phyloP scores from a whole-genome alignment of 2,329 filamentous ascomycete species.

The Raffaelea albimanens region DNA sequence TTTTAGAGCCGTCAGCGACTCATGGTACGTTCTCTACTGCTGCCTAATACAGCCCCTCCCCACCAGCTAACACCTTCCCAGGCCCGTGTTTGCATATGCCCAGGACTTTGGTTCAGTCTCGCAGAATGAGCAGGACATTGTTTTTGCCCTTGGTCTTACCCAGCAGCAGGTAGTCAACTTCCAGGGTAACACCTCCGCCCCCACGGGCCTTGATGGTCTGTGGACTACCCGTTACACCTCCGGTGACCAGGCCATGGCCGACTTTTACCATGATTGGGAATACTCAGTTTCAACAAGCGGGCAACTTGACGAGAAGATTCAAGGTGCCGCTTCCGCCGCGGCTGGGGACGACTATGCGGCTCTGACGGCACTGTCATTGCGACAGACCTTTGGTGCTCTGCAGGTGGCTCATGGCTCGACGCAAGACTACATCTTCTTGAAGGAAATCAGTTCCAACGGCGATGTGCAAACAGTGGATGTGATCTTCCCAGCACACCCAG shows the following conservation, averaged over 20 bases:
- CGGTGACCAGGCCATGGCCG: constrained; percentile 54
- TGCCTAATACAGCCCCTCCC: too few species aligned
- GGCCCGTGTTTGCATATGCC: constrained; percentile 74
- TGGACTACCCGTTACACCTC: constrained; percentile 66
- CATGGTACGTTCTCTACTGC: constrained; percentile 30
- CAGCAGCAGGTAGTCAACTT: constrained; percentile 72
- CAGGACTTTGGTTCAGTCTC: constrained; percentile 45
- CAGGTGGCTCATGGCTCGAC: constrained; percentile 62
- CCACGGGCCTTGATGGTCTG: constrained; percentile 56
- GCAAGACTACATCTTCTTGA: constrained; percentile 69
- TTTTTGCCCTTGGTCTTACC: constrained; percentile 69
- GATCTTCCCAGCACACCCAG: constrained; percentile 74
- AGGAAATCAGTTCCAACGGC: constrained; percentile 82
- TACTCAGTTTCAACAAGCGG: constrained; percentile 47
- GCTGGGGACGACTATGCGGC: constrained; percentile 66
- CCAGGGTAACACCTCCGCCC: constrained; percentile 55
- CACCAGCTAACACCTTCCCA: constrained; percentile 15
- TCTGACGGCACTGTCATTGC: constrained; percentile 68
- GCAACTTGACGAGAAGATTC: constrained; percentile 60
- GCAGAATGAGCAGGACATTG: constrained; percentile 27
- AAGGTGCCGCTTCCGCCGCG: constrained; percentile 53
- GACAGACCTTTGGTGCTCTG: constrained; percentile 70
- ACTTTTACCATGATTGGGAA: constrained; percentile 67
- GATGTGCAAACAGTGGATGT: constrained; percentile 84
- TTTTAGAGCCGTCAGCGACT: constrained; percentile 58